These are phyloP conservation scores for Pestalotiopsis sp. DNA, from an alignment of 2,329 filamentous ascomycete genomes.

Conservation along the genomic window DNA sequence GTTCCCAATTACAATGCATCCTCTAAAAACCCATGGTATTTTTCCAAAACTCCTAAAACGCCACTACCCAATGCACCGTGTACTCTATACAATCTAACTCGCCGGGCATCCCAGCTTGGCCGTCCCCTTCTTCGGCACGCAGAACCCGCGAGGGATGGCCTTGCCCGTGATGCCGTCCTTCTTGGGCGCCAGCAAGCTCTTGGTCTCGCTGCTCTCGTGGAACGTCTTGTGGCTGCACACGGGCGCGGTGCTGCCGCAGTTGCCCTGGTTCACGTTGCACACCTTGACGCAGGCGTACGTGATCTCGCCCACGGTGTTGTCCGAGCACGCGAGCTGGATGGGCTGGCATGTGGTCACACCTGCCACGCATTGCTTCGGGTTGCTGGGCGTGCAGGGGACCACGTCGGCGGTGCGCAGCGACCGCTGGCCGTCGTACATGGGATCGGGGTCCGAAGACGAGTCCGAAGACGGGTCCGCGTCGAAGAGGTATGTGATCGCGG, in stretches of 20 bases:
- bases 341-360: not conserved
- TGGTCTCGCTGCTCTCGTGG: not conserved
- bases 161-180: not conserved
- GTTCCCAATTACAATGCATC: too few species aligned
- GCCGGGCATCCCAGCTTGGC: not conserved
- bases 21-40: not conserved
- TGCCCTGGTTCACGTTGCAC: not conserved
- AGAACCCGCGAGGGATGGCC: not conserved
- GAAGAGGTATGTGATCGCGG: not conserved
- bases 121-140: not conserved
- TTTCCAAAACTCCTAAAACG: not conserved
- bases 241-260: not conserved
- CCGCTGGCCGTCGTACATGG: not conserved
- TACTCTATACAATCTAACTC: not conserved
- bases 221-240: not conserved
- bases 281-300: not conserved
- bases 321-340: not conserved
- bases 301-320: not conserved
- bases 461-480: not conserved
- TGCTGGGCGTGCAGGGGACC: not conserved
- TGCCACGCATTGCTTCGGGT: not conserved
- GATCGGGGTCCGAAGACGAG: not conserved
- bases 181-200: not conserved
- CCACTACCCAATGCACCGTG: not conserved
- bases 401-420: not conserved